Evolutionary conservation across 2,329 filamentous ascomycete genomes (phyloP).

Genomic region (Pestalotiopsis sp.): DNA sequence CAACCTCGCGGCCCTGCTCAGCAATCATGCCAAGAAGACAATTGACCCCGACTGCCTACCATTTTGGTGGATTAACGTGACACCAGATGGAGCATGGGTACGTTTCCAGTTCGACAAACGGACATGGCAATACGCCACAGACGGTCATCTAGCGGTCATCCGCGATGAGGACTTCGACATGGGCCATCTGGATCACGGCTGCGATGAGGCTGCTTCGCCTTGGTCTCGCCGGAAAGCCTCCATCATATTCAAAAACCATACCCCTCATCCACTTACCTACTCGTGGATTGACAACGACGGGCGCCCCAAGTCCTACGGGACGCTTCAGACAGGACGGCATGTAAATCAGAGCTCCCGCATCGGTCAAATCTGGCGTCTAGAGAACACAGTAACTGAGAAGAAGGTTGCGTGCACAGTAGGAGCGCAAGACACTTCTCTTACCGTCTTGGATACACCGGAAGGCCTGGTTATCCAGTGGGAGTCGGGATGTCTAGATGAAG

Average conservation of each 20-base stretch:
- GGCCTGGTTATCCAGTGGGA: not conserved
- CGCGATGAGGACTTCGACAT: not conserved
- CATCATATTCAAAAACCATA: not conserved
- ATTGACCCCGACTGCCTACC: not conserved
- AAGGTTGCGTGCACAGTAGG: not conserved
- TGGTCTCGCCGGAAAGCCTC: not conserved
- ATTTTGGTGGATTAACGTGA: conserved; percentile 11
- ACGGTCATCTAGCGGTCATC: not conserved
- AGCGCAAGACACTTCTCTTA: not conserved
- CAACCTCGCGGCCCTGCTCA: not conserved
- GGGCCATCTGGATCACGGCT: not conserved
- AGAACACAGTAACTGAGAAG: not conserved
- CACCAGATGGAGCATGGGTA: not conserved
- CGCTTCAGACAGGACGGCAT: not conserved
- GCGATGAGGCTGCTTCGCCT: conserved; percentile 1
- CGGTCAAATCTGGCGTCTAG: conserved; percentile 6
- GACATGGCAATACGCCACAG: conserved; percentile 1
- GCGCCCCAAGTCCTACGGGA: not conserved
- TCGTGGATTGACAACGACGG: conserved; percentile 8
- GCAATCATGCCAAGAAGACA: not conserved
- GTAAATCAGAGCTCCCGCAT: not conserved
- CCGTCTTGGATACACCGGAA: not conserved
- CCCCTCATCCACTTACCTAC: not conserved
- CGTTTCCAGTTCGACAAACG: conserved; percentile 1
- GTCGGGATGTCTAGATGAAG: not conserved